Base-by-base conservation (phyloP, 305 asterid genomes). In the Fraxinus sp. region DNA sequence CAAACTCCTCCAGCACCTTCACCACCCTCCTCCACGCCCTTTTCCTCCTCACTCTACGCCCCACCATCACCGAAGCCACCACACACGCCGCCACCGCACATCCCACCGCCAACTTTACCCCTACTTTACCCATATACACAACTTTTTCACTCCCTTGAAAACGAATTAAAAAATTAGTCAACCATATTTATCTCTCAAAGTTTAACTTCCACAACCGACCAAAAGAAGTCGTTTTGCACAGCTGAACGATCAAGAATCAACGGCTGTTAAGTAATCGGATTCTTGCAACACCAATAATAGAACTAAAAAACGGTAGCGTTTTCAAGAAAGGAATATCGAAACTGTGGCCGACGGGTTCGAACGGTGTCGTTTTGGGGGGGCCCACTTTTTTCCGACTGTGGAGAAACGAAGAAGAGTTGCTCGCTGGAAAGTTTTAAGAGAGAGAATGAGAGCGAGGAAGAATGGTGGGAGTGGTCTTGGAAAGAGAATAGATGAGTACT, bases 71-170 rank as follows among this genome's bases (percentile, higher is more conserved):
- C 35, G 90, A 91, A 81, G 96, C 94, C 87, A 81, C 91, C 79
- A 90, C 89, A 82, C 95, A 90, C 80, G 92, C 95, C 80, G 91
- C 97, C 90, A 87, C 82, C 24, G 98, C 96, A 85, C 93, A 89
- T 13, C 93, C 97, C 77, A 91, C 93, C 85, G 87, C 95, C 84
- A 90, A 18, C 79, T 92, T 91, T 82, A 87, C 84, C 83, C 85
- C 96, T 66, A 88, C 86, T 87, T 88, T 91, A 88, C 97, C 97
- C 95, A 88, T 90, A 62, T 35, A 75, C 28, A 20, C 68, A 1
- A 37, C 85, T 36, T 52, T 52, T 24, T 43, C 82, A 28, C 81
- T 80, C 84, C 46, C 37, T 46, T 26, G 79, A 49, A 30, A 82
- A 79, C 39, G 32, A 82, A 83, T 81, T 82, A 78, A 77, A 81